phyloP scores from a whole-genome alignment of 495 filamentous ascomycete genomes.

The Chaetomidium leptoderma region DNA sequence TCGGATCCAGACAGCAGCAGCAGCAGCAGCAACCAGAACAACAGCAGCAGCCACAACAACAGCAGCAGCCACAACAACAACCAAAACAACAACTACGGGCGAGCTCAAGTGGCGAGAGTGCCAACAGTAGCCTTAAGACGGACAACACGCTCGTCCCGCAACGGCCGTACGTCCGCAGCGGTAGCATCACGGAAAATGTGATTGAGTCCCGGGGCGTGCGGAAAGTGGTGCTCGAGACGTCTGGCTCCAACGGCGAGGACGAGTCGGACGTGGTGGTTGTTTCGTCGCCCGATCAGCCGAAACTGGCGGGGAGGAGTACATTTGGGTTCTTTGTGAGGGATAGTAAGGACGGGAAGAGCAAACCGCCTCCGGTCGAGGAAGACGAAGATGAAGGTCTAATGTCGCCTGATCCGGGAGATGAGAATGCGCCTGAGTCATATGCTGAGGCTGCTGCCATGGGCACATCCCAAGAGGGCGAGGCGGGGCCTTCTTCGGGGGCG shows the following conservation, averaged over 20 bases:
- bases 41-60: neutral
- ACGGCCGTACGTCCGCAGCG: conserved; percentile 63
- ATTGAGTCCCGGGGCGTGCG: conserved; percentile 75
- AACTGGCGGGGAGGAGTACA: conserved; percentile 13
- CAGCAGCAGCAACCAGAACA: neutral
- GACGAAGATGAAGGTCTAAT: conserved; percentile 23
- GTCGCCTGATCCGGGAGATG: conserved; percentile 17
- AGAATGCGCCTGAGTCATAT: neutral
- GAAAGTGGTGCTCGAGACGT: conserved; percentile 79
- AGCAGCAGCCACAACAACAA: neutral
- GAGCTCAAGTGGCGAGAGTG: conserved; percentile 25
- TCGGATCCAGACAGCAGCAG: neutral
- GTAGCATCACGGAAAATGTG: conserved; percentile 85
- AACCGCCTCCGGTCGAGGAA: conserved; percentile 12
- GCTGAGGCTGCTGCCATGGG: conserved; percentile 6
- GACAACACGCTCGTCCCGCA: conserved; percentile 32
- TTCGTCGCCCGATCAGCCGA: conserved; percentile 18
- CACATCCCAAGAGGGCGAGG: neutral
- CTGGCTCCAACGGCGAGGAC: conserved; percentile 44
- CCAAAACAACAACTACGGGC: neutral
- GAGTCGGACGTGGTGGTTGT: conserved; percentile 25
- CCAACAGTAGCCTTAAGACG: conserved; percentile 12
- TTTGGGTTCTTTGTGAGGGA: conserved; percentile 18
- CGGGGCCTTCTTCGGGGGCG: conserved; percentile 9
- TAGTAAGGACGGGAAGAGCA: neutral